phyloP scores from a whole-genome alignment of 2,329 filamentous ascomycete genomes.

The Aspergillus piperis region DNA sequence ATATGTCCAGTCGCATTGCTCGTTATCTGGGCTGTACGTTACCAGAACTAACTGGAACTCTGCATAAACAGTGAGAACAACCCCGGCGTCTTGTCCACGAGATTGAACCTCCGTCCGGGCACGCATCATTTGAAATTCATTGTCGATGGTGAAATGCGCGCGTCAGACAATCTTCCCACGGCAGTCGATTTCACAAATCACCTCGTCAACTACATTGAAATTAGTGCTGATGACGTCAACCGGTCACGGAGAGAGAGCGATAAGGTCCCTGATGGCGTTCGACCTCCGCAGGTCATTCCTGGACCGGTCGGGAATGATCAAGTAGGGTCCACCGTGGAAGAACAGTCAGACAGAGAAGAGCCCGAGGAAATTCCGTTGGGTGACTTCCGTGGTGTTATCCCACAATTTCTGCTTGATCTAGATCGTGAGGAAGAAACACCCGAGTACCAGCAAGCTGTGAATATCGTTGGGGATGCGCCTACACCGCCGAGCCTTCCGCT shows the following conservation, averaged over 20 bases:
- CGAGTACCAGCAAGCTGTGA: constrained; percentile 71
- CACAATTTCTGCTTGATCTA: constrained; percentile 79
- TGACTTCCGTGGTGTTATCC: constrained; percentile 72
- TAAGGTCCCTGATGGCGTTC: constrained; percentile 40
- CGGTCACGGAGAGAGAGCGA: constrained; percentile 39
- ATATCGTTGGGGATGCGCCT: constrained; percentile 75
- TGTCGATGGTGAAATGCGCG: constrained; percentile 90
- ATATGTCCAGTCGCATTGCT: not conserved
- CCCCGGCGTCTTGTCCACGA: constrained; percentile 68
- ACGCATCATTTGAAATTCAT: constrained; percentile 97
- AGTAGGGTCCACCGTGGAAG: constrained; percentile 44
- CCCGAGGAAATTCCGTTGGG: constrained; percentile 58
- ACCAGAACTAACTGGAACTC: constrained; percentile 14
- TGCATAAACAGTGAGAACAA: constrained; percentile 42
- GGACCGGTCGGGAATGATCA: constrained; percentile 33
- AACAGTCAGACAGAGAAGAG: constrained; percentile 47
- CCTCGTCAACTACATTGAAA: constrained; percentile 96
- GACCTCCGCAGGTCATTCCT: constrained; percentile 48
- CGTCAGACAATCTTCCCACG: constrained; percentile 81
- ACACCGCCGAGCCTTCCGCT: constrained; percentile 82
- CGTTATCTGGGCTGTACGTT: constrained; percentile 12
- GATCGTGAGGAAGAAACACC: constrained; percentile 80
- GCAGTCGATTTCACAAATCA: constrained; percentile 98
- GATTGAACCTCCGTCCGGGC: constrained; percentile 81
- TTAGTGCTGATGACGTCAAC: constrained; percentile 70